phyloP scores from a whole-genome alignment of 192 early-diverging fungal species.

The Phlyctochytrium arcticum region DNA sequence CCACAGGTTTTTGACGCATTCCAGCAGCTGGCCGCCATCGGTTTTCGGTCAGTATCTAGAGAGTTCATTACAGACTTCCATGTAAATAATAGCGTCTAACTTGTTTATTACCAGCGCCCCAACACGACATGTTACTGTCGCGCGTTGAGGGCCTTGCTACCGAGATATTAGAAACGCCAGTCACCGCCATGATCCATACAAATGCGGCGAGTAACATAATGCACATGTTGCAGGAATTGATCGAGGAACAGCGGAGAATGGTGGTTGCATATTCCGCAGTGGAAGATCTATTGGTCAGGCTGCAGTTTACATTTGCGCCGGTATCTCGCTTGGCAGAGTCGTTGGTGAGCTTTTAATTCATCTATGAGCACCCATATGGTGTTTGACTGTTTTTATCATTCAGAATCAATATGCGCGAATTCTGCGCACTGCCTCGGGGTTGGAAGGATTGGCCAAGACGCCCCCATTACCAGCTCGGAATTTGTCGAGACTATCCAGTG shows the following conservation, averaged over 20 bases:
- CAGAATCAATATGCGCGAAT: slow-evolving; percentile 31
- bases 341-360: slow-evolving; percentile 37
- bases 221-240: slow-evolving; percentile 55
- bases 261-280: slow-evolving; percentile 58
- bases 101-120: slow-evolving; percentile 39
- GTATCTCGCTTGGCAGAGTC: slow-evolving; percentile 59
- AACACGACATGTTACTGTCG: slow-evolving; percentile 45
- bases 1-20: slow-evolving; percentile 46
- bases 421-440: slow-evolving; percentile 10
- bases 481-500: too few species aligned
- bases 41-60: slow-evolving; percentile 38
- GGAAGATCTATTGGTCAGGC: slow-evolving; percentile 54
- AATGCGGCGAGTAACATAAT: slow-evolving; percentile 58
- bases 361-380: neutral
- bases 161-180: slow-evolving; percentile 52
- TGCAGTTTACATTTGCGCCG: slow-evolving; percentile 57
- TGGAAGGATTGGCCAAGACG: slow-evolving; percentile 15
- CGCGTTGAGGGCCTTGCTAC: slow-evolving; percentile 53
- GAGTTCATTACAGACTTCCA: neutral
- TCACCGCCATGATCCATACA: slow-evolving; percentile 39
- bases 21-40: slow-evolving; percentile 64
- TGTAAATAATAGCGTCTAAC: too few species aligned
- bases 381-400: neutral
- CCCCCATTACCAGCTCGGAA: slow-evolving; percentile 6
- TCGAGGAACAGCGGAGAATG: slow-evolving; percentile 54